phyloP scores from a whole-genome alignment of 805 yeast species.

The Candida ascalaphidarum region DNA sequence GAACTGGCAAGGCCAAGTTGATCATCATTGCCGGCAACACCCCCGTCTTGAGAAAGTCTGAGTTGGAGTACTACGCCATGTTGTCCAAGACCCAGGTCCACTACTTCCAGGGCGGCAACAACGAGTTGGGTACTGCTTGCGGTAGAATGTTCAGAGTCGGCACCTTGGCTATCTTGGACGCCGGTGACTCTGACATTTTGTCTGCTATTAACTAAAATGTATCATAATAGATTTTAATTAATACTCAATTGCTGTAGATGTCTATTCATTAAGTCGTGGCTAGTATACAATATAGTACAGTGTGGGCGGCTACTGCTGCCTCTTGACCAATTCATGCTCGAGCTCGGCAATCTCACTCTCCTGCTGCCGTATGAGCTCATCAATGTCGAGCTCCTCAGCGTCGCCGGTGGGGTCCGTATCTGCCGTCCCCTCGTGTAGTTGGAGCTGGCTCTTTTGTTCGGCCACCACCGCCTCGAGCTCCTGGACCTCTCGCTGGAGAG shows the following conservation, averaged over 20 bases:
- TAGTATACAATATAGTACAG: too few relatives aligned
- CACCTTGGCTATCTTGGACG: constrained; percentile 90
- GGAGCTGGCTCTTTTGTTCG: constrained; percentile 33
- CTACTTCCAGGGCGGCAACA: constrained; percentile 99
- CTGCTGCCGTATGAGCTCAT: constrained; percentile 35
- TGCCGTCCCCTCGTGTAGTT: constrained; percentile 13
- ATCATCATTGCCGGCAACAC: constrained; percentile 98
- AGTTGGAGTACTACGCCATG: constrained; percentile 99
- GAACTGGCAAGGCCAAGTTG: constrained; percentile 99
- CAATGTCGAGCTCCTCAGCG: constrained; percentile 17
- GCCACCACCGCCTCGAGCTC: constrained; percentile 35
- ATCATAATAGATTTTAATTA: constrained; percentile 3
- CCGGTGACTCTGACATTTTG: constrained; percentile 99
- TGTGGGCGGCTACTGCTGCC: too few relatives aligned
- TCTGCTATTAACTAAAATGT: constrained; percentile 35
- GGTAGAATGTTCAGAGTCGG: constrained; percentile 99
- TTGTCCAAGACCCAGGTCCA: constrained; percentile 93
- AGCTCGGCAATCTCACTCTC: constrained; percentile 37
- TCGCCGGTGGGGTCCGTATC: constrained; percentile 11
- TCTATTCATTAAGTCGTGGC: too few relatives aligned
- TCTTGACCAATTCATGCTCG: constrained; percentile 23
- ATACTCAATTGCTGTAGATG: too few relatives aligned
- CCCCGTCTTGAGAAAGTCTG: constrained; percentile 99
- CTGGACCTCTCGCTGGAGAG: constrained; percentile 28
- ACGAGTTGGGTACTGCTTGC: constrained; percentile 99